Conservation (phyloP, 148 eudicot genomes). For the Rhododendron kiyosumense region DNA sequence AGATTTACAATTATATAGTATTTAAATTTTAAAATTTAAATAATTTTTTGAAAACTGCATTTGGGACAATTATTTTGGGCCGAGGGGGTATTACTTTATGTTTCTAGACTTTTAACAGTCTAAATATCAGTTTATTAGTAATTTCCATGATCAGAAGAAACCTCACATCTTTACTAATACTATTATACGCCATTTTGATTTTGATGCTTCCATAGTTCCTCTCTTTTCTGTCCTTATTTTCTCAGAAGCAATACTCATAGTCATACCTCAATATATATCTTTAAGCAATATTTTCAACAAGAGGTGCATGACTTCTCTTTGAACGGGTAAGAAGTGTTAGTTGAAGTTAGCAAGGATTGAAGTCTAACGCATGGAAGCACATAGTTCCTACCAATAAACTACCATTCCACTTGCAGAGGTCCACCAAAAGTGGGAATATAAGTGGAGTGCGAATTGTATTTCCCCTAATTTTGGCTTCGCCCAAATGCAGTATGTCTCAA, state of each 20-base stretch:
- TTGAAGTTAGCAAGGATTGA: no score
- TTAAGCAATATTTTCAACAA: no score
- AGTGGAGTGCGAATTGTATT: not conserved
- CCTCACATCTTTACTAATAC: not conserved
- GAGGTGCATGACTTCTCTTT: not conserved
- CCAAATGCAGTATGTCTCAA: not conserved
- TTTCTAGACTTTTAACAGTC: not conserved
- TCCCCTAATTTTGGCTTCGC: not conserved
- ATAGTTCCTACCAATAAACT: no score
- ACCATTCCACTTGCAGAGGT: no score
- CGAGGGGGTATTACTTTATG: not conserved
- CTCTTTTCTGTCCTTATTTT: not conserved
- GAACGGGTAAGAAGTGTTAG: no score
- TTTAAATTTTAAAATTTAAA: no score
- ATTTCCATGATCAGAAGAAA: no score
- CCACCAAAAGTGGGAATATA: not conserved
- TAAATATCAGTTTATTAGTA: no score
- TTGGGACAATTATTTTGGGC: not conserved
- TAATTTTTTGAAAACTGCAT: no score
- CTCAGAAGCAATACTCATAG: not conserved
- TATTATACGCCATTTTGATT: not conserved
- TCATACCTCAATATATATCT: no score
- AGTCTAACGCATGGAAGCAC: no score
- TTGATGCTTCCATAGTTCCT: not conserved
- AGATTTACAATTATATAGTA: no score